A percentile compares a stretch with the other conserved stretches of the same genome.
Conservation (phyloP, 257 asterid species). For the Voacanga thouarsii region DNA sequence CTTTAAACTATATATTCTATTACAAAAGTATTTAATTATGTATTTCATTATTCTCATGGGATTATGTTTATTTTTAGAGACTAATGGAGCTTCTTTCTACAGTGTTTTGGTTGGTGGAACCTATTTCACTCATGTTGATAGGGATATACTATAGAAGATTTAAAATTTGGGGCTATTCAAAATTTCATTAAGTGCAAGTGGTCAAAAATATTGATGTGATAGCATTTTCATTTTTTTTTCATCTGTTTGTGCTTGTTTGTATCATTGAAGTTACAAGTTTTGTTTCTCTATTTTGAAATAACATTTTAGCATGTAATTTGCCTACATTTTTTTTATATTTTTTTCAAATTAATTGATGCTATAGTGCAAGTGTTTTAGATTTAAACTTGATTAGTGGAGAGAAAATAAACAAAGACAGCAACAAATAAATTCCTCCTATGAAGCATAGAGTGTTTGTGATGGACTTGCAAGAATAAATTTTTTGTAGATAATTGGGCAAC, state of each 20-base stretch:
- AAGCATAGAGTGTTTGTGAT: neutral
- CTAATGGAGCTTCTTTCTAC: slow-evolving; percentile 28
- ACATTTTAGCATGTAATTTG: too few relatives aligned
- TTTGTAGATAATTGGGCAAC: neutral
- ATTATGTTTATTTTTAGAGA: neutral
- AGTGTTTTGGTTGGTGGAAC: slow-evolving; percentile 69
- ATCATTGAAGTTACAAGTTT: too few relatives aligned
- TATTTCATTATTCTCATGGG: neutral
- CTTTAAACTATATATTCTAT: neutral
- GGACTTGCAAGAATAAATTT: neutral
- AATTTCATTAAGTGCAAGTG: too few relatives aligned
- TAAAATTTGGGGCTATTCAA: slow-evolving; percentile 79
- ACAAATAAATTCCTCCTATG: neutral
- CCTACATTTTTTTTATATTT: too few relatives aligned
- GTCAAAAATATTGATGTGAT: too few relatives aligned
- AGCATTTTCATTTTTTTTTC: too few relatives aligned
- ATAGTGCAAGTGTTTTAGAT: too few relatives aligned
- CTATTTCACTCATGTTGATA: slow-evolving; percentile 45
- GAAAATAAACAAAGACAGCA: neutral
- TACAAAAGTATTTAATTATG: neutral
- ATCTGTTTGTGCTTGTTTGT: too few relatives aligned
- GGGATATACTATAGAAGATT: slow-evolving; percentile 66
- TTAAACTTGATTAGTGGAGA: neutral
- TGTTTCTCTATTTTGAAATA: too few relatives aligned
- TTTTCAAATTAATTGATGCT: too few relatives aligned